phyloP scores from a whole-genome alignment of 192 early-diverging fungal genomes.

The Coemansia sp. region DNA sequence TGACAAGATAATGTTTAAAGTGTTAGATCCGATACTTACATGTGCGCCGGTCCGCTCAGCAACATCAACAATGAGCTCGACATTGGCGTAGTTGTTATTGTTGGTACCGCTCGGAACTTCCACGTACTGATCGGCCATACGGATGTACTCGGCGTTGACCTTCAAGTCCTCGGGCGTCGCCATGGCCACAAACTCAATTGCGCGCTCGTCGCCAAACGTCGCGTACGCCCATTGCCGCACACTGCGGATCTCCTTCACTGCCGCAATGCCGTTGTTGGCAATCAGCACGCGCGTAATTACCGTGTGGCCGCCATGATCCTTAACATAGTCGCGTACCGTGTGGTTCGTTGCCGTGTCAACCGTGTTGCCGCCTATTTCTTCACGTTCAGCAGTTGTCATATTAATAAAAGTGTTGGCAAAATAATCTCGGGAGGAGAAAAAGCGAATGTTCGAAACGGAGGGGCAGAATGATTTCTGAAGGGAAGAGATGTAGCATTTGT shows the following conservation, averaged over 20 bases:
- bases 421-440: too few species aligned
- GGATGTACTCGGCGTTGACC: slow-evolving; percentile 98
- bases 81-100: slow-evolving; percentile 99
- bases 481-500: too few species aligned
- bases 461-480: too few species aligned
- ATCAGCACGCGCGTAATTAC: slow-evolving; percentile 94
- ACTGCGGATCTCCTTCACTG: slow-evolving; percentile 98
- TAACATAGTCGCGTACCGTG: slow-evolving; percentile 72
- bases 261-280: slow-evolving; percentile 99
- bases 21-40: too few species aligned
- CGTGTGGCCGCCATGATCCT: slow-evolving; percentile 74
- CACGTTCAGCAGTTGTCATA: too few species aligned
- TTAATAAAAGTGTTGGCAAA: too few species aligned
- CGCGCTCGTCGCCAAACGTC: slow-evolving; percentile 94
- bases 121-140: slow-evolving; percentile 98
- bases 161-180: slow-evolving; percentile 96
- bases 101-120: slow-evolving; percentile 96
- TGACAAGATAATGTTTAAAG: too few species aligned
- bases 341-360: slow-evolving; percentile 62
- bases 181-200: slow-evolving; percentile 97
- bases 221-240: slow-evolving; percentile 98
- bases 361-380: slow-evolving; percentile 76
- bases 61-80: slow-evolving; percentile 97
- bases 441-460: too few species aligned
- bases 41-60: slow-evolving; percentile 95